Conservation (phyloP, 73 alveolate species). For the Stentor coeruleus region DNA sequence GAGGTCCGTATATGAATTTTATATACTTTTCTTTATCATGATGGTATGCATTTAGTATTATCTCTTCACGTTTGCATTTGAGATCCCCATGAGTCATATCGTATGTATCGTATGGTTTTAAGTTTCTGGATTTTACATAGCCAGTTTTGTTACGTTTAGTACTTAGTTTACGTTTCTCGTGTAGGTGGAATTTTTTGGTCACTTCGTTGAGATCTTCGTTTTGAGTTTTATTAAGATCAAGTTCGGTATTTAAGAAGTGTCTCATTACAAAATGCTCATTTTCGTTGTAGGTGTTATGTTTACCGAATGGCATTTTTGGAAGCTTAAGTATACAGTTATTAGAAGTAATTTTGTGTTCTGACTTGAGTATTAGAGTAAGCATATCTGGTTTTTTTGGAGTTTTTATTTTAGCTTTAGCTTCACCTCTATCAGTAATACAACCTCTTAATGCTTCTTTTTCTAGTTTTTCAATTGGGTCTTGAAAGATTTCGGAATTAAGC, state of each 20-base stretch:
- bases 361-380: not conserved
- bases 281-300: not conserved
- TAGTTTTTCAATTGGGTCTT: not conserved
- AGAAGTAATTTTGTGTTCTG: not conserved
- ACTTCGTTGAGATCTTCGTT: not conserved
- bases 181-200: not conserved
- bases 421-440: not conserved
- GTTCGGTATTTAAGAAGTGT: not conserved
- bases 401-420: too few relatives aligned
- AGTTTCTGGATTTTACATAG: too few relatives aligned
- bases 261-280: not conserved
- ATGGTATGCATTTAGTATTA: not conserved
- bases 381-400: not conserved
- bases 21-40: not conserved
- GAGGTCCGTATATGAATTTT: too few relatives aligned
- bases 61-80: not conserved
- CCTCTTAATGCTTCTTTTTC: not conserved
- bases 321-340: not conserved
- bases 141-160: too few relatives aligned
- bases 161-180: not conserved
- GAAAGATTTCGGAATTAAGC: not conserved
- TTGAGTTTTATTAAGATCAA: not conserved
- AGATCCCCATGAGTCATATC: not conserved
- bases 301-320: slow-evolving; percentile 1
- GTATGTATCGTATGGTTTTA: not conserved